Percentiles rank a stretch among this genome's conserved stretches.
These are phyloP conservation scores for Phoma sp. DNA, from an alignment of 2,329 filamentous ascomycete species.

Conservation along the genomic window DNA sequence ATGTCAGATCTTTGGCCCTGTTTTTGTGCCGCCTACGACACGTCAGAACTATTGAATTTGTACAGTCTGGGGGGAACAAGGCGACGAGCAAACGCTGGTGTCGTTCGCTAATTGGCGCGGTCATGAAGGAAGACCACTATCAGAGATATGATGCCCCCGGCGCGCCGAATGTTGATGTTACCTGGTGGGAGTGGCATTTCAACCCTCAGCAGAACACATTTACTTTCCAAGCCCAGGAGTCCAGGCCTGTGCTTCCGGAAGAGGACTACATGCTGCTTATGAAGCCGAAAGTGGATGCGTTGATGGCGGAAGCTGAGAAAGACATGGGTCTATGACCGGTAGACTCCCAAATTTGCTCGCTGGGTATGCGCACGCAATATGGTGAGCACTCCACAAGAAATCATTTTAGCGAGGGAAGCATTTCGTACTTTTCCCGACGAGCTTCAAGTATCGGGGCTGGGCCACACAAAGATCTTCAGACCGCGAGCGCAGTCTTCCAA, in stretches of 20 bases:
- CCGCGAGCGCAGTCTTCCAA: background rate
- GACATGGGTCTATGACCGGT: background rate
- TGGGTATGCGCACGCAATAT: background rate
- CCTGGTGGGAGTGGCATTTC: conserved; percentile 51
- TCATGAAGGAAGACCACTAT: conserved; percentile 51
- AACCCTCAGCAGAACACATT: conserved; percentile 37
- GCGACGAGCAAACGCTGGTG: conserved; percentile 13
- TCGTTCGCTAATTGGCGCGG: conserved; percentile 46
- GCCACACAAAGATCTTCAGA: too few species aligned
- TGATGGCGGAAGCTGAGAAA: conserved; percentile 28
- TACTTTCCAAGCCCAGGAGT: conserved; percentile 34
- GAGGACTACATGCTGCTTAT: conserved; percentile 48
- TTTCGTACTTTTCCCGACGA: too few species aligned
- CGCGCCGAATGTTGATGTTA: conserved; percentile 38
- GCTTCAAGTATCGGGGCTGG: too few species aligned
- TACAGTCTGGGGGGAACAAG: conserved; percentile 30
- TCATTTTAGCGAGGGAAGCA: too few species aligned
- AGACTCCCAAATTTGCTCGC: background rate
- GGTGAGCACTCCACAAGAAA: background rate
- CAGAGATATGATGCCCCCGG: conserved; percentile 45
- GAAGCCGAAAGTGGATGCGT: conserved; percentile 44
- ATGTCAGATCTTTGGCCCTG: conserved; percentile 38
- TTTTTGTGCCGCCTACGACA: conserved; percentile 44
- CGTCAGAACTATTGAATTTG: conserved; percentile 44
- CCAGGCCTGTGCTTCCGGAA: conserved; percentile 42